Evolutionary conservation across 495 filamentous ascomycete species (phyloP).

Genomic region (Trichoderma erinaceum): DNA sequence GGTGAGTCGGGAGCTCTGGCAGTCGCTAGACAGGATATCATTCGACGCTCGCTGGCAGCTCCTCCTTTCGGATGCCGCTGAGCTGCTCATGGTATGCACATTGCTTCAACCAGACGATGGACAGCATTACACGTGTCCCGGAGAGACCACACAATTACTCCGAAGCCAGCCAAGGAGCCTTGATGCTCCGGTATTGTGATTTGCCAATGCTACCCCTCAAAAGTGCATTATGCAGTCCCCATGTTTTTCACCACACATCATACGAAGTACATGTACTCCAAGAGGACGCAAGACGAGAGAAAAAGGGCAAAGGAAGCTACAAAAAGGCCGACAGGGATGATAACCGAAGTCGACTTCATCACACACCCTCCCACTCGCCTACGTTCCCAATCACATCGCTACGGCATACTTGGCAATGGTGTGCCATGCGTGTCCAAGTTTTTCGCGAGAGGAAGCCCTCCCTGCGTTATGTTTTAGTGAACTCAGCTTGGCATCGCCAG

Average conservation of each 20-base stretch:
- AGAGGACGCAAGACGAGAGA: background rate
- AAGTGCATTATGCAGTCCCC: background rate
- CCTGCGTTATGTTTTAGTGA: background rate
- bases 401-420: background rate
- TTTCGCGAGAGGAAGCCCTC: background rate
- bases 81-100: background rate
- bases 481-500: background rate
- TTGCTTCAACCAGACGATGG: background rate
- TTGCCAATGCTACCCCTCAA: background rate
- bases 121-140: conserved; percentile 5
- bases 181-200: background rate
- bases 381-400: background rate
- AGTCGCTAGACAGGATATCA: background rate
- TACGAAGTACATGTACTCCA: background rate
- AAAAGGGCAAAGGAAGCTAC: background rate
- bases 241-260: background rate
- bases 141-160: background rate
- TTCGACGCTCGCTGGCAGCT: background rate
- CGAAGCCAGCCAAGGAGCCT: background rate
- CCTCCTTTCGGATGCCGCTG: background rate
- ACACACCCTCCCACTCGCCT: background rate
- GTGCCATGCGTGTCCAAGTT: background rate
- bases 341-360: background rate
- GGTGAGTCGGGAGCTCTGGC: background rate
- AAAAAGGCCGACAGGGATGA: background rate